Conservation (phyloP, 164 flowering plant genomes). For the Taxillus chinensis region DNA sequence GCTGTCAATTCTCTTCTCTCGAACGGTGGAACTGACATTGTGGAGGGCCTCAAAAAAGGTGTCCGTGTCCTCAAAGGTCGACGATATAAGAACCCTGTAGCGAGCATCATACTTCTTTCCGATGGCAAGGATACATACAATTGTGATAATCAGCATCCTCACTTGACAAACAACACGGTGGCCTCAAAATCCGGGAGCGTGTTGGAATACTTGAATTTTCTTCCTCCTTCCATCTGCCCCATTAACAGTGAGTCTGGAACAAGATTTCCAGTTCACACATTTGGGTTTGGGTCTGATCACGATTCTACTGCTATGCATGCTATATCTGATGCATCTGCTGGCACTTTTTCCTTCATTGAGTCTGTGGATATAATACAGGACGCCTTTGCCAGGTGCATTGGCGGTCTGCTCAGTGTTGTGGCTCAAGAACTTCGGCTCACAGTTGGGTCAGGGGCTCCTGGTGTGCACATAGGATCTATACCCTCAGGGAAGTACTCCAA, state of each 20-base stretch:
- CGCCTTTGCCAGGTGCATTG: constrained; percentile 43
- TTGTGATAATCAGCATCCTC: not conserved
- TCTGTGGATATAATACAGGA: constrained; percentile 24
- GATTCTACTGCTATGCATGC: constrained; percentile 22
- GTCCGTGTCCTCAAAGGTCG: constrained; percentile 25
- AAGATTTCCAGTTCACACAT: constrained; percentile 22
- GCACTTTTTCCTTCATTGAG: constrained; percentile 33
- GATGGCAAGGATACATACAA: constrained; percentile 31
- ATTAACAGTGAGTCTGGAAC: not conserved
- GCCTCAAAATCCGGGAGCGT: not conserved
- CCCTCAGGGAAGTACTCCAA: constrained; percentile 21
- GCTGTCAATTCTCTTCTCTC: constrained; percentile 23
- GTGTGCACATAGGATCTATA: constrained; percentile 18
- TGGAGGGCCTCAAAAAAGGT: constrained; percentile 28
- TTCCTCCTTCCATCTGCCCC: constrained; percentile 13
- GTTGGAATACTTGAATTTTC: constrained; percentile 8
- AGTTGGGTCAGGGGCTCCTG: constrained; percentile 12
- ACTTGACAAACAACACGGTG: too few species aligned
- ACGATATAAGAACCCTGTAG: constrained; percentile 18
- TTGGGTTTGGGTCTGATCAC: constrained; percentile 31
- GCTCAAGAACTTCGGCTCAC: constrained; percentile 21
- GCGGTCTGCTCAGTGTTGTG: constrained; percentile 44
- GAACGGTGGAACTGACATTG: constrained; percentile 28
- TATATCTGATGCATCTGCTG: constrained; percentile 24
- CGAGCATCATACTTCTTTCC: constrained; percentile 32